phyloP scores from a whole-genome alignment of 305 asterid genomes.

The Nicotiana rustica region DNA sequence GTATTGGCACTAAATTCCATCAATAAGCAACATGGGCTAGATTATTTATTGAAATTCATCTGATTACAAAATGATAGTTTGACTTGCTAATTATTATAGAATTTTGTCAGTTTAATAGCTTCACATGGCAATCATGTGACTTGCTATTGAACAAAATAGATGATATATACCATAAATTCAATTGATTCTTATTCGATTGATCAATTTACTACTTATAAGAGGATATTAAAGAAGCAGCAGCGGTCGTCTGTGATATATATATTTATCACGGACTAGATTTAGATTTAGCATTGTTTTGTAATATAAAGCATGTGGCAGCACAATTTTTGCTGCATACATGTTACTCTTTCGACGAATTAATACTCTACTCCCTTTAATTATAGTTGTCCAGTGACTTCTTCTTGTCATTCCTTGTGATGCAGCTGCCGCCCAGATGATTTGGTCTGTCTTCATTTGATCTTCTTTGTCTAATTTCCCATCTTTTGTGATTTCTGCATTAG shows the following conservation, averaged over 20 bases:
- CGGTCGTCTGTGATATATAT: background rate
- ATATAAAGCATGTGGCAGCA: slow-evolving; percentile 32
- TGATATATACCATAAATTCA: background rate
- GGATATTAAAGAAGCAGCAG: background rate
- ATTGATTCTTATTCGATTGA: slow-evolving; percentile 24
- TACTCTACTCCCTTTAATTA: slow-evolving; percentile 10
- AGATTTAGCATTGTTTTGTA: slow-evolving; percentile 21
- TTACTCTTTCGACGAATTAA: slow-evolving; percentile 30
- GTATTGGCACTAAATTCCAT: slow-evolving; percentile 10
- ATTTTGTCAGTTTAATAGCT: background rate
- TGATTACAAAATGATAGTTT: background rate
- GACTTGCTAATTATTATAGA: slow-evolving; percentile 15
- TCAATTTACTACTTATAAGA: background rate
- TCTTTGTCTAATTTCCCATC: background rate
- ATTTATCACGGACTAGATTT: slow-evolving; percentile 18
- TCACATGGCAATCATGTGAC: slow-evolving; percentile 33
- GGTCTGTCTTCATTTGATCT: slow-evolving; percentile 27
- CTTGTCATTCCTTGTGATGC: background rate
- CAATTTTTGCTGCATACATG: slow-evolving; percentile 30
- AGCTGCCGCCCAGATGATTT: slow-evolving; percentile 19
- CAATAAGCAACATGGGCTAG: slow-evolving; percentile 15
- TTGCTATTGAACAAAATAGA: background rate
- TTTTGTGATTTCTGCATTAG: too few relatives aligned
- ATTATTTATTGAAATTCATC: background rate
- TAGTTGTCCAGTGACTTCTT: slow-evolving; percentile 10